A percentile compares a stretch with the other conserved stretches of the same genome.
Evolutionary conservation across 192 early-diverging fungal species (phyloP).

Genomic region (Jimgerdemannia flammicorona): DNA sequence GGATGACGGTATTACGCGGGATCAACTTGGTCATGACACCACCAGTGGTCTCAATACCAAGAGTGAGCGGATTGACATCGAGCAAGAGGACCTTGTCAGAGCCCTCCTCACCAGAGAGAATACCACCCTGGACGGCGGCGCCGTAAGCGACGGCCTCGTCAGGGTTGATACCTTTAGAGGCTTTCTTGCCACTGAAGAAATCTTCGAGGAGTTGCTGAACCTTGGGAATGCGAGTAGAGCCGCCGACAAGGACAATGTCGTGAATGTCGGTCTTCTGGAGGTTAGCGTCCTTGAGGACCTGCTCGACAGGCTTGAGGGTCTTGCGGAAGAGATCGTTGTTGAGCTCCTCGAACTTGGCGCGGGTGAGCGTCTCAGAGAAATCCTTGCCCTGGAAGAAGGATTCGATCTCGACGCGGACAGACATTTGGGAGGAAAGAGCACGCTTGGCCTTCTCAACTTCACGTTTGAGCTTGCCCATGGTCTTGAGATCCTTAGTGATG

Average conservation of each 20-base stretch:
- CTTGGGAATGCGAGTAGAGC: conserved; percentile 99
- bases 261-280: conserved; percentile 87
- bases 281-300: conserved; percentile 95
- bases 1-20: conserved; percentile 93
- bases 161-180: conserved; percentile 97
- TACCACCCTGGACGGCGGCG: conserved; percentile 95
- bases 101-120: conserved; percentile 93
- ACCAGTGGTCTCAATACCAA: conserved; percentile 95
- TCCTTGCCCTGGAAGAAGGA: conserved; percentile 97
- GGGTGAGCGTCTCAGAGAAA: conserved; percentile 98
- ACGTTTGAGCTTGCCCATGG: conserved; percentile 95
- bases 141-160: conserved; percentile 98
- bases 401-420: conserved; percentile 95
- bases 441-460: conserved; percentile 98
- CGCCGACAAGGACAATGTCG: conserved; percentile 97
- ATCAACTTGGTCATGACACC: conserved; percentile 96
- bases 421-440: conserved; percentile 89
- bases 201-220: conserved; percentile 97
- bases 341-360: conserved; percentile 99
- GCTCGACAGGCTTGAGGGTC: conserved; percentile 95
- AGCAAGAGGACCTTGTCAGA: conserved; percentile 90
- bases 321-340: conserved; percentile 94
- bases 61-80: conserved; percentile 91
- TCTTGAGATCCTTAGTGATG: conserved; percentile 82
- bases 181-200: conserved; percentile 99